phyloP scores from a whole-genome alignment of 345 rosid genomes.

The Nephelium lappaceum region DNA sequence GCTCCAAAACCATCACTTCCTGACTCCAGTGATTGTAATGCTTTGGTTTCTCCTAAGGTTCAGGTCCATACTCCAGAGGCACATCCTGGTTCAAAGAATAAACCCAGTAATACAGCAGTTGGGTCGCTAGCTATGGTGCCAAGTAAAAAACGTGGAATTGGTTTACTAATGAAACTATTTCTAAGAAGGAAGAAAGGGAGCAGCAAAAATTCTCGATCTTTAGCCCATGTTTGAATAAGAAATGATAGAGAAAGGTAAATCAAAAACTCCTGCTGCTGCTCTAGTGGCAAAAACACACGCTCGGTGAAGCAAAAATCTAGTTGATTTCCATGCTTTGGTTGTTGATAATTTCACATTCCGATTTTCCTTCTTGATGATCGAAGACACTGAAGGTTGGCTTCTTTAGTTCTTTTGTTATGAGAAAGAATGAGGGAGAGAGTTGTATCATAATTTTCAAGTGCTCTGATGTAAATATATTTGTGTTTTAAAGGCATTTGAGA shows the following conservation, averaged over 20 bases:
- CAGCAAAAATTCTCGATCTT: conserved; percentile 45
- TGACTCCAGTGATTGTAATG: conserved; percentile 27
- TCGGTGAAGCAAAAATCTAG: neutral
- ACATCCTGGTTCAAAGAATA: conserved; percentile 30
- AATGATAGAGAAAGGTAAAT: neutral
- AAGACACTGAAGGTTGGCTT: neutral
- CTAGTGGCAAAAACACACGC: neutral
- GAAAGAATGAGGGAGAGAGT: neutral
- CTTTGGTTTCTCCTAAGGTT: conserved; percentile 14
- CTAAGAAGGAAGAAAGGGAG: conserved; percentile 69
- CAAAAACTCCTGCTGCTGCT: neutral
- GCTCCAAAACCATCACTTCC: conserved; percentile 6
- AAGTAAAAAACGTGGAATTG: conserved; percentile 61
- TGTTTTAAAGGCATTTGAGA: conserved; percentile 2
- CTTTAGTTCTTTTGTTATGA: neutral
- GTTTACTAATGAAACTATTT: conserved; percentile 65
- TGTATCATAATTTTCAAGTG: neutral
- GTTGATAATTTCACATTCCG: neutral
- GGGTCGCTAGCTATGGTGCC: conserved; percentile 47
- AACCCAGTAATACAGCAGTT: conserved; percentile 22
- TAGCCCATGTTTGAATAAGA: conserved; percentile 26
- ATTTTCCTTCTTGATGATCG: neutral
- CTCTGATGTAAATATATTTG: neutral
- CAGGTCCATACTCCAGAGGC: conserved; percentile 35
- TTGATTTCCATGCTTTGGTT: neutral